Percentiles rank a stretch among this genome's conserved stretches.
These are phyloP conservation scores for Tubosaeta brunneosetosa DNA, from an alignment of 768 basidiomycete species.

Conservation along the genomic window DNA sequence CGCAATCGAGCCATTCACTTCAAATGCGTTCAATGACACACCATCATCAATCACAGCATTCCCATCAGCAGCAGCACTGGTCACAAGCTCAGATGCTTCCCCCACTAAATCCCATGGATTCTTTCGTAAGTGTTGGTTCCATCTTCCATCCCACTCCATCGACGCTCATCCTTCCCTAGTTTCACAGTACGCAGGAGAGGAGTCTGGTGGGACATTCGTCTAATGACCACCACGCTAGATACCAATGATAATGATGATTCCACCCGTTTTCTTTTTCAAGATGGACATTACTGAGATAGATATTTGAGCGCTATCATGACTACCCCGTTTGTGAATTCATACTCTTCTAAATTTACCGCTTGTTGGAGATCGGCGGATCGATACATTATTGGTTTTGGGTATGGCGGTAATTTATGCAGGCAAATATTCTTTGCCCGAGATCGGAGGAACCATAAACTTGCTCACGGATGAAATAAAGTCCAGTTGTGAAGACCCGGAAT, in stretches of 20 bases:
- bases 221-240: constrained; percentile 47
- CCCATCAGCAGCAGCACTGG: constrained; percentile 47
- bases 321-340: constrained; percentile 41
- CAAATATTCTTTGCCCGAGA: background rate
- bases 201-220: constrained; percentile 45
- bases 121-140: constrained; percentile 50
- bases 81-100: constrained; percentile 40
- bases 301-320: constrained; percentile 45
- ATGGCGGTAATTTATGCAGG: constrained; percentile 36
- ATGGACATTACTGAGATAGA: constrained; percentile 41
- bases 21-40: constrained; percentile 51
- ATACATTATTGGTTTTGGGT: constrained; percentile 34
- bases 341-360: constrained; percentile 38
- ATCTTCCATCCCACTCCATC: background rate
- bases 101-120: constrained; percentile 51
- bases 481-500: constrained; percentile 24
- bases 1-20: constrained; percentile 29
- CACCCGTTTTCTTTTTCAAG: constrained; percentile 29
- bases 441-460: constrained; percentile 23
- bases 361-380: constrained; percentile 36
- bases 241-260: constrained; percentile 41
- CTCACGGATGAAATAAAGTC: constrained; percentile 33
- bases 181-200: constrained; percentile 42
- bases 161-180: constrained; percentile 14
- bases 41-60: constrained; percentile 30